Evolutionary conservation across 2,329 filamentous ascomycete genomes (phyloP), one percentile per base, ranked within the genome.

Genomic region (Colletotrichum spinosum): DNA sequence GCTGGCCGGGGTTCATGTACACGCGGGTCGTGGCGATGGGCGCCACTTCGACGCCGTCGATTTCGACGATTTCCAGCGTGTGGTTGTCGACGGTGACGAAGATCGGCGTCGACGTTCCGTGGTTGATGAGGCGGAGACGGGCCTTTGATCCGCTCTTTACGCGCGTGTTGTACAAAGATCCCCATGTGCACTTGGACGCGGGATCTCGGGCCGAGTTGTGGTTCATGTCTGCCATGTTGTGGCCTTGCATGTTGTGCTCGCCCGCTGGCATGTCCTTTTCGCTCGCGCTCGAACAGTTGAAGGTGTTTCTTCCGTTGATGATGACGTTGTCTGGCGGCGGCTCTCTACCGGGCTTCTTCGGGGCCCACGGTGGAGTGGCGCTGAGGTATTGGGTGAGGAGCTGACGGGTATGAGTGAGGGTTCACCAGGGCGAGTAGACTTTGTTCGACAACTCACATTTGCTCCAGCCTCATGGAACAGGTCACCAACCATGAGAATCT

Each of bases 21-120:
- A 80, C 74, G 51, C 78, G 77, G 13, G 70, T 68, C 2, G 71
- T 71, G 3, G 65, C 5, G 11, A 78, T 69, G 13, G 78, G 77
- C 33, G 73, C 70, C 42, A 80, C 72, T 61, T 80, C 78, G 12
- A 77, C 70, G 13, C 79, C 78, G 70, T 80, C 79, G 2, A 80
- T 73, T 69, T 81, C 79, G 44, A 80, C 72, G 35, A 80, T 74
- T 1, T 72, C 69, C 2, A 81, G 65, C 4, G 71, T 72, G 70
- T 80, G 79, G 69, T 72, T 73, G 65, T 80, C 79, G 63, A 81
- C 67, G 64, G 74, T 78, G 69, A 80, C 74, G 71, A 75, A 79
- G 68, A 77, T 76, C 6, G 77, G 76, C 33, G 77, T 71, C 60
- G 76, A 78, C 4, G 77, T 76, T 35, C 76, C 77, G 44, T 78